Base-by-base conservation (phyloP, 2,329 filamentous ascomycete genomes). In the Hirsutella thompsonii region DNA sequence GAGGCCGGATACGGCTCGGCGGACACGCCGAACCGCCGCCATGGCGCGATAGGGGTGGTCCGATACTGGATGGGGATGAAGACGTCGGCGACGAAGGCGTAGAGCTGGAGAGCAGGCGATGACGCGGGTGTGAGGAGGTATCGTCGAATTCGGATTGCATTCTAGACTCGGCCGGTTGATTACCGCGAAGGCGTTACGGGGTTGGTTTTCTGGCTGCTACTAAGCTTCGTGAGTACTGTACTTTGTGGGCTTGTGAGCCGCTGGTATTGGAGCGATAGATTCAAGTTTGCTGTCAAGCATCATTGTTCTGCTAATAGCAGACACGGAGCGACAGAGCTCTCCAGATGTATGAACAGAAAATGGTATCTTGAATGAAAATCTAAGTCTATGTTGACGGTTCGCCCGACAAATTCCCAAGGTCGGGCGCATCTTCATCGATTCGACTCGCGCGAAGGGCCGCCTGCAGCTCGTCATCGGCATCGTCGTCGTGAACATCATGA, bases 1-100 rank as follows among this genome's bases (percentile, higher is more conserved):
- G 76, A 1, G 79, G 79, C 0, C 64, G 72, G 46, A 72, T 83
- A 46, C 65, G 65, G 43, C 58, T 83, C 11, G 64, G 60, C 37
- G 54, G 52, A 29, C 58, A 55, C 38, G 53, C 54, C 44, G 64
- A 65, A 19, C 62, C 63, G 44, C 47, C 56, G 39, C 44, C 53
- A 43, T 48, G 50, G 30, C 43, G 54, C 63, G 70, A 10, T 65
- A 70, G 74, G 69, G 48, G 64, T 59, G 45, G 65, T 46, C 42
- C 52, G 20, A 67, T 67, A 6, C 39, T 67, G 21, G 60, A 68
- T 20, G 64, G 63, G 0, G 63, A 66, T 20, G 64, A 67, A 43
- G 65, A 66, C 10, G 54, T 52, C 11, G 49, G 49, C 3, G 62
- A 67, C 26, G 62, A 62, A 11, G 66, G 59, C 1, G 55, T 70